Percentiles rank a stretch among this genome's conserved stretches.
Evolutionary conservation across 352 stramenopile genomes (phyloP).

Genomic region (Phytopythium kandeliae): DNA sequence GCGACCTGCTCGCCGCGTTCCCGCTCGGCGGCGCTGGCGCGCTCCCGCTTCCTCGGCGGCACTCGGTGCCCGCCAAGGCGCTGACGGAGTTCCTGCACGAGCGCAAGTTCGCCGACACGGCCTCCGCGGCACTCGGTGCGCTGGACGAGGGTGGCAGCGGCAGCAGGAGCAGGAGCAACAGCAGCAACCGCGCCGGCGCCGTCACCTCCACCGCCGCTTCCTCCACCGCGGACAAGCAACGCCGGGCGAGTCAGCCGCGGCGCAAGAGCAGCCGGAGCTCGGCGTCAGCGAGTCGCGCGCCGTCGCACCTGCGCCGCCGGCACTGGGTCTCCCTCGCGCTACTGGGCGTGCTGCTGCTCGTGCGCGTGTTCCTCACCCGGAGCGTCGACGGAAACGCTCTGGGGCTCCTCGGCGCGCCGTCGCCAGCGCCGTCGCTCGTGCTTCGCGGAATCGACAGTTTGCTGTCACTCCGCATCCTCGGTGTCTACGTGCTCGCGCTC

Average conservation of each 20-base stretch:
- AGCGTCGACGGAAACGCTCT: constrained; percentile 18
- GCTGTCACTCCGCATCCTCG: constrained; percentile 44
- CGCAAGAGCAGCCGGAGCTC: constrained; percentile 3
- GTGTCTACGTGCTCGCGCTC: constrained; percentile 39
- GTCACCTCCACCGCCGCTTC: too few species aligned
- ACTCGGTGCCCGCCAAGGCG: constrained; percentile 20
- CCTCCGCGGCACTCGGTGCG: neutral
- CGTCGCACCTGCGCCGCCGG: constrained; percentile 40
- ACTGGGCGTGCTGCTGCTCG: constrained; percentile 21
- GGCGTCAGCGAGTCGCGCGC: constrained; percentile 6
- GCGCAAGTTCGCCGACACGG: constrained; percentile 7
- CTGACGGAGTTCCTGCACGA: constrained; percentile 11
- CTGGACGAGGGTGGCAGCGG: neutral
- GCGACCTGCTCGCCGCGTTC: constrained; percentile 5
- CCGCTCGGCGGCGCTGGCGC: neutral
- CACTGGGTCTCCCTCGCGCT: constrained; percentile 42
- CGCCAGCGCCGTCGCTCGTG: constrained; percentile 25
- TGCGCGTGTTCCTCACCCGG: constrained; percentile 33
- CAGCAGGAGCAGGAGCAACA: too few species aligned
- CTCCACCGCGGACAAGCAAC: neutral
- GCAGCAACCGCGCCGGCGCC: too few species aligned
- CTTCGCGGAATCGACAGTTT: constrained; percentile 35
- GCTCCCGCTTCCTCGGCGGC: constrained; percentile 13
- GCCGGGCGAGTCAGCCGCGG: neutral
- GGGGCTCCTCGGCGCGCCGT: neutral